These are phyloP conservation scores for Escallonia herrerae DNA, from an alignment of 129 eudicot species.

Conservation along the genomic window DNA sequence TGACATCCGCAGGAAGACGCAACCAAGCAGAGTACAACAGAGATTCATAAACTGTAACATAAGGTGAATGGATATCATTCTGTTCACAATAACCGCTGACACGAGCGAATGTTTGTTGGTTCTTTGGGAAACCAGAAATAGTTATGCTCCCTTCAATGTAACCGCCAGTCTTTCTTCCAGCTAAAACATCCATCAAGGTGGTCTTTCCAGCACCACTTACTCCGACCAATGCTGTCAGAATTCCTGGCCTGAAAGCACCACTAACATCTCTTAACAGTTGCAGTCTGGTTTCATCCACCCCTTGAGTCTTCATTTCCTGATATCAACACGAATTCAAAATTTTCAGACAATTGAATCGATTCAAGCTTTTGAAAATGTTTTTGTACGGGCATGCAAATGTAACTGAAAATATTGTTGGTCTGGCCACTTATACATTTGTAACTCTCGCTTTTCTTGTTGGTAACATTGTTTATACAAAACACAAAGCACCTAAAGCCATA, in stretches of 20 bases:
- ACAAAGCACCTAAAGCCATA: no score
- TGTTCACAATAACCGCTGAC: slow-evolving; percentile 57
- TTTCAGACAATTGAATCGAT: neutral
- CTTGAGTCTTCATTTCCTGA: slow-evolving; percentile 36
- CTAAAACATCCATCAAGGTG: slow-evolving; percentile 46
- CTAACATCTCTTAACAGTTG: slow-evolving; percentile 34
- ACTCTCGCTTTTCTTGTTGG: no score
- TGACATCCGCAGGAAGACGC: slow-evolving; percentile 33
- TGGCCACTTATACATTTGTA: no score
- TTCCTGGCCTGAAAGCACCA: slow-evolving; percentile 43
- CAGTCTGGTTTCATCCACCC: slow-evolving; percentile 23
- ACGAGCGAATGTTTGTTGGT: slow-evolving; percentile 43
- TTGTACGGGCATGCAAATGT: no score
- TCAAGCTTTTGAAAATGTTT: no score
- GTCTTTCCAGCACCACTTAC: slow-evolving; percentile 59
- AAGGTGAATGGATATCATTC: slow-evolving; percentile 46
- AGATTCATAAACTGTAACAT: slow-evolving; percentile 52
- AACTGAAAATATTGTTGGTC: no score
- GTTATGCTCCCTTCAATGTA: slow-evolving; percentile 41
- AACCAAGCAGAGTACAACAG: slow-evolving; percentile 41
- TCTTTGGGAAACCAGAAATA: slow-evolving; percentile 42
- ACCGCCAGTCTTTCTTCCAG: slow-evolving; percentile 49
- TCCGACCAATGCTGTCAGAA: slow-evolving; percentile 53
- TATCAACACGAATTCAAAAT: neutral
- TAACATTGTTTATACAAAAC: no score